phyloP scores from a whole-genome alignment of 306 rosid species.

The Gleditsia sinensis region DNA sequence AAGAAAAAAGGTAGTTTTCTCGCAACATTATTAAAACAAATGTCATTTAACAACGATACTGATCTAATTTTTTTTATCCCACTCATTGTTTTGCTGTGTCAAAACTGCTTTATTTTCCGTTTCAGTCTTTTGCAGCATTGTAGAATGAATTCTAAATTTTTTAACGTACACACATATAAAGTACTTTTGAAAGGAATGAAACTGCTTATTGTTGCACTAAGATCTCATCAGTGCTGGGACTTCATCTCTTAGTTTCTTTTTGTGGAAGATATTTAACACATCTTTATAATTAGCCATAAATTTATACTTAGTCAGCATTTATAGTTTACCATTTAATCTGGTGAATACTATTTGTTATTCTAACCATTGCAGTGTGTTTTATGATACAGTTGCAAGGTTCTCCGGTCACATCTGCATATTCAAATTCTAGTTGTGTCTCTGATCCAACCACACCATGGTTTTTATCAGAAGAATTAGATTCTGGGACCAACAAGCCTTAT shows the following conservation, averaged over 20 bases:
- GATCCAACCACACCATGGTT: conserved; percentile 62
- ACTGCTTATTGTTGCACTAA: background rate
- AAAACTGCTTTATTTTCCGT: background rate
- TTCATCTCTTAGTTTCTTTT: conserved; percentile 6
- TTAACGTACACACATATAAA: background rate
- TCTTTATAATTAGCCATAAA: conserved; percentile 18
- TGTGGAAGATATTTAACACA: background rate
- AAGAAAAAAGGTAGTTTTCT: too few relatives aligned
- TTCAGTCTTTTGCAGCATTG: conserved; percentile 7
- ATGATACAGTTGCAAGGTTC: conserved; percentile 69
- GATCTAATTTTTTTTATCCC: background rate
- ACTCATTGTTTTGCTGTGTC: conserved; percentile 19
- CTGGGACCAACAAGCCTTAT: conserved; percentile 54
- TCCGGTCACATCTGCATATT: conserved; percentile 71
- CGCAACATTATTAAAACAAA: background rate
- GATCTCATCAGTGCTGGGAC: conserved; percentile 9
- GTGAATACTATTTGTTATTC: conserved; percentile 20
- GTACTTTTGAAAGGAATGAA: background rate
- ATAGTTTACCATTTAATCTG: conserved; percentile 19
- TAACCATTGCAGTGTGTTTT: conserved; percentile 34
- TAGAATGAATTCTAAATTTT: conserved; percentile 1
- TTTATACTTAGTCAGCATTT: conserved; percentile 15
- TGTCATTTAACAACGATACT: background rate
- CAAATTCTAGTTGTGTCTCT: conserved; percentile 73
- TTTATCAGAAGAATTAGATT: conserved; percentile 78